Evolutionary conservation across 441 rosid genomes (phyloP).

Genomic region (Bruguiera hainesii): DNA sequence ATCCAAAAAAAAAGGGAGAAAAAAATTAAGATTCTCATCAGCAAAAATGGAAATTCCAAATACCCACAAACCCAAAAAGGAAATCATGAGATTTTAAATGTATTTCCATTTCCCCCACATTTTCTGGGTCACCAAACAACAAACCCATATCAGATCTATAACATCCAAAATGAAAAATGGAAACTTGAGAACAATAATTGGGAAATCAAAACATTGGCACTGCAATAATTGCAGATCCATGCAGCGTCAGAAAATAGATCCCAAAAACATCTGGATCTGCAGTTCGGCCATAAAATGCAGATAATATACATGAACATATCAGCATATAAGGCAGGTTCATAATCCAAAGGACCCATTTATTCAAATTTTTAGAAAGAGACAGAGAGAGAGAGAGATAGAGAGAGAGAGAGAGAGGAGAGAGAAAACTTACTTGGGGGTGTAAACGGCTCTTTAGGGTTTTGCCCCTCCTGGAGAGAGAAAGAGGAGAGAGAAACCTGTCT

Average conservation of each 20-base stretch:
- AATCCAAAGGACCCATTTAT: constrained; percentile 42
- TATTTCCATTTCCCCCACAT: background rate
- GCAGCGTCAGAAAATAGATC: constrained; percentile 3
- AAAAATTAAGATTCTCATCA: background rate
- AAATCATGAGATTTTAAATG: background rate
- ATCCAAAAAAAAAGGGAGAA: background rate
- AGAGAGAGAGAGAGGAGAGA: constrained; percentile 51
- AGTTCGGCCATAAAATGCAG: constrained; percentile 13
- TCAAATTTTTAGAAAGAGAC: constrained; percentile 36
- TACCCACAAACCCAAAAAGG: background rate
- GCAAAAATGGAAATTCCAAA: background rate
- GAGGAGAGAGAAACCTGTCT: constrained; percentile 3
- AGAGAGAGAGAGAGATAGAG: constrained; percentile 13
- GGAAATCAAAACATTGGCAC: constrained; percentile 5
- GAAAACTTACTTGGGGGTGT: constrained; percentile 81
- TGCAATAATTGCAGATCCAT: constrained; percentile 24
- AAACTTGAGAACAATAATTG: constrained; percentile 4
- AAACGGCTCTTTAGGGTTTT: constrained; percentile 82
- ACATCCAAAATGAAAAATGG: background rate
- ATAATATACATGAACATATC: constrained; percentile 3
- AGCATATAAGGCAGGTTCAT: constrained; percentile 23
- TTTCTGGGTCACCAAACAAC: background rate
- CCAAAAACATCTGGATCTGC: constrained; percentile 11
- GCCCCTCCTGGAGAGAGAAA: constrained; percentile 71
- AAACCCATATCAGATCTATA: background rate